These are phyloP conservation scores for Arthrocladium fulminans DNA, from an alignment of 2,329 filamentous ascomycete species.

Conservation along the genomic window DNA sequence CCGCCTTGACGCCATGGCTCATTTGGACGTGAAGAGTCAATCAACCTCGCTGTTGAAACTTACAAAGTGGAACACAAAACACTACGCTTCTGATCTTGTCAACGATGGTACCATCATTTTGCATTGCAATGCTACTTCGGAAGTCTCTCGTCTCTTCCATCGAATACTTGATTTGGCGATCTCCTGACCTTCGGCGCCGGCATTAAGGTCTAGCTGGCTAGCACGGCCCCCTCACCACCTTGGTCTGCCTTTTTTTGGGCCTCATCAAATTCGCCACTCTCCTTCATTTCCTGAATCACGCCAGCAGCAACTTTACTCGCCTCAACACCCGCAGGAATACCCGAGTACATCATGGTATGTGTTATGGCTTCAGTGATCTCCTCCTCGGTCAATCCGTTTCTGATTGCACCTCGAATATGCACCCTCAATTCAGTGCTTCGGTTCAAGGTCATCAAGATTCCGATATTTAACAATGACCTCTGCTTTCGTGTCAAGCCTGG, in stretches of 20 bases:
- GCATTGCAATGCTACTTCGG: too few relatives aligned
- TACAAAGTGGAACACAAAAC: too few relatives aligned
- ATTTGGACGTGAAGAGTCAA: too few relatives aligned
- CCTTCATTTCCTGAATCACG: conserved; percentile 10
- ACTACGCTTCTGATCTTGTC: too few relatives aligned
- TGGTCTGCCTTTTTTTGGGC: not conserved
- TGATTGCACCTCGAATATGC: conserved; percentile 54
- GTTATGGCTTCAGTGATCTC: conserved; percentile 50
- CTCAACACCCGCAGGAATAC: conserved; percentile 38
- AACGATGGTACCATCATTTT: too few relatives aligned
- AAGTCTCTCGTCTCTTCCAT: too few relatives aligned
- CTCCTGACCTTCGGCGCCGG: too few relatives aligned
- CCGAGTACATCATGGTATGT: conserved; percentile 33
- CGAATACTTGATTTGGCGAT: too few relatives aligned
- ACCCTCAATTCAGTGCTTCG: conserved; percentile 50
- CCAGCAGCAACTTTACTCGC: conserved; percentile 27
- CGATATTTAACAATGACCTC: conserved; percentile 54
- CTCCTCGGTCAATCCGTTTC: conserved; percentile 52
- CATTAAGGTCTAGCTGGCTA: conserved; percentile 1
- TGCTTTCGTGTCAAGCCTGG: conserved; percentile 54
- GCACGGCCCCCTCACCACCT: conserved; percentile 4
- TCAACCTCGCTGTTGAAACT: too few relatives aligned
- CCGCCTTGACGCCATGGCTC: too few relatives aligned
- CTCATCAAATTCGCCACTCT: conserved; percentile 5
- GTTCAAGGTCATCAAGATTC: conserved; percentile 56